Base-by-base conservation (phyloP, 306 rosid genomes). In the Cicer yamashitae region DNA sequence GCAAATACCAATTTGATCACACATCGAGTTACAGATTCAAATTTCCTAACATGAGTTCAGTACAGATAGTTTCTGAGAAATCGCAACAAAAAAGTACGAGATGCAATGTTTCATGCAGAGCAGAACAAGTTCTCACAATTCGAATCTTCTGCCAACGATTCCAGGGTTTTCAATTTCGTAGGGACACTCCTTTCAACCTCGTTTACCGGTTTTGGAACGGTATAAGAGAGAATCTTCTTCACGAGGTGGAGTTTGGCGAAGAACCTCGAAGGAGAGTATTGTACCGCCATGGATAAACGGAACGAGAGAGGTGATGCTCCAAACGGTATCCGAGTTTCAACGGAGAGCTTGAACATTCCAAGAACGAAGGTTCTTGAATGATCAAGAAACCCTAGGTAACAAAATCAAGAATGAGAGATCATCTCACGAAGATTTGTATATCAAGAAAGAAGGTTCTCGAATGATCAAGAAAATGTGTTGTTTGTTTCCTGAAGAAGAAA, bases 101-200 rank as follows among this genome's bases (percentile, higher is more conserved):
- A 61, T 66, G 39, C 82, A 65, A 59, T 72, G 40, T 41, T 41
- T 73, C 73, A 83, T 80, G 79, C 76, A 74, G 18, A 74, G 77
- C 77, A 74, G 43, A 74, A 30, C 37, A 30, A 30, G 37, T 30
- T 82, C 97, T 85, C 89, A 92, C 99, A 85, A 78, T 85, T 90
- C 8, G 93, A 97, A 87, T 94, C 97, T 57, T 90, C 89, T 11
- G 90, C 87, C 93, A 92, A 83, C 34, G 97, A 94, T 71, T 81
- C 86, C 17, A 79, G 82, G 0, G 85, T 84, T 50, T 86, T 87
- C 79, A 89, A 82, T 67, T 75, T 90, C 51, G 76, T 58, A 57
- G 56, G 69, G n/a, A 40, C 80, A 25, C 10, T 81, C 17, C 89
- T 88, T 53, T 82, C 86, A 5, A 83, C 76, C 81, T 85, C 94